These are phyloP conservation scores for Raphanus hybrid DNA, from an alignment of 441 rosid genomes.

Conservation along the genomic window DNA sequence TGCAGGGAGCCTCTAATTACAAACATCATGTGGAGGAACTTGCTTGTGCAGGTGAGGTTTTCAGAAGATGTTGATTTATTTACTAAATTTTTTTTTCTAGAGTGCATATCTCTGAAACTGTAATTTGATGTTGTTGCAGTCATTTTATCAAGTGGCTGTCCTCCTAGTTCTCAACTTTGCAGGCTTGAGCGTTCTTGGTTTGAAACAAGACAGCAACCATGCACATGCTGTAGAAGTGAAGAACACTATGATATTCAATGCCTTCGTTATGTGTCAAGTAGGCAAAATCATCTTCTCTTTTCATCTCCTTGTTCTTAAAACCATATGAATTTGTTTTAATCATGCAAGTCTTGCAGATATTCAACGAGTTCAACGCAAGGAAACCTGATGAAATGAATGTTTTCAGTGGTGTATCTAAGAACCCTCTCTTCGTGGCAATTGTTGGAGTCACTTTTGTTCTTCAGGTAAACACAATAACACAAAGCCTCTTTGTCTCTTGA, in stretches of 20 bases:
- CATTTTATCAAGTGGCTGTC: conserved; percentile 77
- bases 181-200: conserved; percentile 63
- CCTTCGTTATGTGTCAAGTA: conserved; percentile 97
- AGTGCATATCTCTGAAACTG: conserved; percentile 18
- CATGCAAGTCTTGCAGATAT: conserved; percentile 58
- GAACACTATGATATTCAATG: conserved; percentile 91
- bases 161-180: conserved; percentile 84
- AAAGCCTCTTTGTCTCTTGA: neutral
- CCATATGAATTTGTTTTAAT: conserved; percentile 19
- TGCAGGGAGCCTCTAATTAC: conserved; percentile 95
- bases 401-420: conserved; percentile 76
- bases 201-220: conserved; percentile 48
- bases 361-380: conserved; percentile 95
- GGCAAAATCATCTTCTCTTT: conserved; percentile 18
- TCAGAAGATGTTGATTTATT: conserved; percentile 10
- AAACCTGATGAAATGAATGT: conserved; percentile 90
- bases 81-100: neutral
- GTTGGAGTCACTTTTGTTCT: conserved; percentile 69
- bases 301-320: conserved; percentile 13
- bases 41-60: conserved; percentile 72
- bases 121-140: conserved; percentile 51
- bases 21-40: conserved; percentile 98
- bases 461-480: conserved; percentile 55
- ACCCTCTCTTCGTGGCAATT: conserved; percentile 76
- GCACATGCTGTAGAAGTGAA: conserved; percentile 65